phyloP scores from a whole-genome alignment of 2,329 filamentous ascomycete species.

The Drechslerella coelobrocha region DNA sequence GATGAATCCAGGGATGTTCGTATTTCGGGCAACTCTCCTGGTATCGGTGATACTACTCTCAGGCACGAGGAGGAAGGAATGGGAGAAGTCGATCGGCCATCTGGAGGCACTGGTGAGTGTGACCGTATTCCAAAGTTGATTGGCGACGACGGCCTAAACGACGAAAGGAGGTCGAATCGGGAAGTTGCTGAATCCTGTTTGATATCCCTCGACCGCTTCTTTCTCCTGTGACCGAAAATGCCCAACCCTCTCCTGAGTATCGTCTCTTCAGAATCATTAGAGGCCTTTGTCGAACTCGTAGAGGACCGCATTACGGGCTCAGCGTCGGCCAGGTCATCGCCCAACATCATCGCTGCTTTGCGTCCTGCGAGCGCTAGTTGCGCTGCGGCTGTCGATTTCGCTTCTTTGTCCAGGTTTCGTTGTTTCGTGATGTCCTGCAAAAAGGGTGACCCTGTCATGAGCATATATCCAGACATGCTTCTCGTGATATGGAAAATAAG shows the following conservation, averaged over 20 bases:
- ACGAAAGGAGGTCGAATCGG: conserved; percentile 40
- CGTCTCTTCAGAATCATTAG: conserved; percentile 44
- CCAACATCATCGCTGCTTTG: conserved; percentile 37
- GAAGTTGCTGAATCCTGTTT: conserved; percentile 26
- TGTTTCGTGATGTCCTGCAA: conserved; percentile 43
- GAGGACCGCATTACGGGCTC: conserved; percentile 24
- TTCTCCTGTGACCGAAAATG: conserved; percentile 41
- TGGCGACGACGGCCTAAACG: conserved; percentile 36
- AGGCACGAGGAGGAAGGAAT: conserved; percentile 22
- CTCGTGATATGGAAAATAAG: conserved; percentile 40
- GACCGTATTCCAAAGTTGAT: conserved; percentile 41
- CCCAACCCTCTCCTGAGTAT: conserved; percentile 34
- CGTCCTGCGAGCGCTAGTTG: conserved; percentile 40
- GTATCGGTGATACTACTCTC: conserved; percentile 39
- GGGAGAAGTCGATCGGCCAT: conserved; percentile 35
- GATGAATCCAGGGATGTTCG: conserved; percentile 40
- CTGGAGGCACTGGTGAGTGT: conserved; percentile 25
- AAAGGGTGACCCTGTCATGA: conserved; percentile 40
- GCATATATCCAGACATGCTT: conserved; percentile 51
- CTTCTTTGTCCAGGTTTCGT: conserved; percentile 47
- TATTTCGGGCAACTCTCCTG: conserved; percentile 26
- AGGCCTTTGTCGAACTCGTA: conserved; percentile 36
- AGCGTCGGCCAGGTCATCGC: conserved; percentile 28
- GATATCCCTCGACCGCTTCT: conserved; percentile 45
- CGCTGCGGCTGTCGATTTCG: conserved; percentile 23